phyloP scores from a whole-genome alignment of 2,329 filamentous ascomycete genomes.

The Verticillium isaacii region DNA sequence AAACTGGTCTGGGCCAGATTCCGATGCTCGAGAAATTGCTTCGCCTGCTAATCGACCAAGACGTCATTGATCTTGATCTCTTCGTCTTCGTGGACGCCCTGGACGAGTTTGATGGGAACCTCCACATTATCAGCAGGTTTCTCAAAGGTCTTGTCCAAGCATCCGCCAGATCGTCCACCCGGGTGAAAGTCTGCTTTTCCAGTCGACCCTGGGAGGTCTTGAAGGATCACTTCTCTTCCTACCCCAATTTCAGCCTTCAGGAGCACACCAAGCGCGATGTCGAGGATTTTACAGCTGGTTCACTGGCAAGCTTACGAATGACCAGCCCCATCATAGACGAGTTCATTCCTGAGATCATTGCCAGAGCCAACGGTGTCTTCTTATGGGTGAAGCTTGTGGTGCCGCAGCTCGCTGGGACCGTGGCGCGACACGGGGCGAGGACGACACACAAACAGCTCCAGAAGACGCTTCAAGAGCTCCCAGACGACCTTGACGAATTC shows the following conservation, averaged over 20 bases:
- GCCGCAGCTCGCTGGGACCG: slow-evolving; percentile 1
- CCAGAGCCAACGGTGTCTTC: slow-evolving; percentile 14
- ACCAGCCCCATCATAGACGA: not conserved
- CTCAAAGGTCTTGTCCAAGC: not conserved
- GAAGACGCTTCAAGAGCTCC: slow-evolving; percentile 5
- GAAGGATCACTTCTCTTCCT: slow-evolving; percentile 7
- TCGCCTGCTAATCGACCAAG: not conserved
- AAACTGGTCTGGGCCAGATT: not conserved
- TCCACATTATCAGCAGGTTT: not conserved
- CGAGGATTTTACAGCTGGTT: slow-evolving; percentile 1
- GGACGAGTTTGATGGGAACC: slow-evolving; percentile 16
- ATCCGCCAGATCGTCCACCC: not conserved
- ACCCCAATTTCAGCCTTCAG: slow-evolving; percentile 9
- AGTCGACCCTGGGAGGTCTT: slow-evolving; percentile 22
- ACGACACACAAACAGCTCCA: slow-evolving; percentile 6
- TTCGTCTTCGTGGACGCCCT: slow-evolving; percentile 20
- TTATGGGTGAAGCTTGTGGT: slow-evolving; percentile 14
- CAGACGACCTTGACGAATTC: slow-evolving; percentile 10
- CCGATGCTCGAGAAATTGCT: not conserved
- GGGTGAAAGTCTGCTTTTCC: slow-evolving; percentile 23
- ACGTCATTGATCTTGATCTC: slow-evolving; percentile 5
- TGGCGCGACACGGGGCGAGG: slow-evolving; percentile 4
- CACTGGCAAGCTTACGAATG: not conserved
- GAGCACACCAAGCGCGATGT: slow-evolving; percentile 13
- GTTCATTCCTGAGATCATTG: slow-evolving; percentile 6